These are phyloP conservation scores for Mycena vitilis DNA, from an alignment of 768 basidiomycete species.

Conservation along the genomic window DNA sequence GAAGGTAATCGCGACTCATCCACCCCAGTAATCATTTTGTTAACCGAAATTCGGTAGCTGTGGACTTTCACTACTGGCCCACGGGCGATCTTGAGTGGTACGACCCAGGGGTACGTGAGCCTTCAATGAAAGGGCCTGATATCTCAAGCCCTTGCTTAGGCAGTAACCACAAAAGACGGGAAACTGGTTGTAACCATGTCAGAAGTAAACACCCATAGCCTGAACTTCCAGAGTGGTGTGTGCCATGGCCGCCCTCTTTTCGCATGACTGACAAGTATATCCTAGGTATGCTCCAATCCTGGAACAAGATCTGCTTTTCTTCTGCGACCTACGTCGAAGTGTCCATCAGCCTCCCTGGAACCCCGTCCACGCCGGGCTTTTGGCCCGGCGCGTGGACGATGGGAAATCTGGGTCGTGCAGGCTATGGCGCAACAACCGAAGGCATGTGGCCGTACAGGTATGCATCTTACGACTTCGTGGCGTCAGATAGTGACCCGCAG, in stretches of 20 bases:
- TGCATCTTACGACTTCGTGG: not conserved
- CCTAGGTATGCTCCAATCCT: slow-evolving; percentile 68
- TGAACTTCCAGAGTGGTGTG: slow-evolving; percentile 74
- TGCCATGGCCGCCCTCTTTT: slow-evolving; percentile 7
- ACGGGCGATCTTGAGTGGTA: slow-evolving; percentile 74
- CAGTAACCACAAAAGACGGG: slow-evolving; percentile 67
- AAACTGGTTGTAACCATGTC: slow-evolving; percentile 71
- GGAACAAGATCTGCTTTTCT: slow-evolving; percentile 86
- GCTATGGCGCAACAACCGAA: slow-evolving; percentile 83
- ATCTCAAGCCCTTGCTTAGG: slow-evolving; percentile 40
- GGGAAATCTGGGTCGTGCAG: slow-evolving; percentile 88
- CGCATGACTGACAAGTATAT: slow-evolving; percentile 13
- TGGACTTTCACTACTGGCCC: slow-evolving; percentile 73
- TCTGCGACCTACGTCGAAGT: slow-evolving; percentile 78
- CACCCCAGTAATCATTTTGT: not conserved
- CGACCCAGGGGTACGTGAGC: slow-evolving; percentile 53
- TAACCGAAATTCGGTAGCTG: slow-evolving; percentile 60
- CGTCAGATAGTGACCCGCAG: no score
- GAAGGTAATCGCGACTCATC: slow-evolving; percentile 7
- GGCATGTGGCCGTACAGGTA: slow-evolving; percentile 89
- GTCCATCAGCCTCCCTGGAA: slow-evolving; percentile 64
- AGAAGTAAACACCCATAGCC: slow-evolving; percentile 66
- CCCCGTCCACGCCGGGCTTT: slow-evolving; percentile 55
- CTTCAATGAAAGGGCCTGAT: not conserved
- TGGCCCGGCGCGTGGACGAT: slow-evolving; percentile 93